Percentiles rank a stretch among this genome's conserved stretches.
These are phyloP conservation scores for Aspergillus candidus DNA, from an alignment of 2,329 filamentous ascomycete genomes.

Conservation along the genomic window DNA sequence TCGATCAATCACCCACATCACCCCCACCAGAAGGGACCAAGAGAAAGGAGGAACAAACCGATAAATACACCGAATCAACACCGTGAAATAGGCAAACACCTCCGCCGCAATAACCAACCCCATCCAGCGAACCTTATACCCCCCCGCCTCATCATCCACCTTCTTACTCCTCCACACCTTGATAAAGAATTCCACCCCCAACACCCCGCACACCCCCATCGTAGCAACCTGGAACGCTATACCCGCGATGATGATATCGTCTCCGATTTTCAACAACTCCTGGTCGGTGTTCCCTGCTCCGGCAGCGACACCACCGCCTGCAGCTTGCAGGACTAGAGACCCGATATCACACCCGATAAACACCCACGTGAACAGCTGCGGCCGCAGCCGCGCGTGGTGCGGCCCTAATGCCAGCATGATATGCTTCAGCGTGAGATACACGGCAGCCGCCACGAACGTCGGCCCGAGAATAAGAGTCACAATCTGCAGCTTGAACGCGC, in stretches of 20 bases:
- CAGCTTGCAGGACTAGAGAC: constrained; percentile 54
- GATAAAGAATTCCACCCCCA: constrained; percentile 43
- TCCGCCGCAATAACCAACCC: constrained; percentile 23
- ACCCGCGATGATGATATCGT: constrained; percentile 54
- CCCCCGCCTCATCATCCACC: constrained; percentile 22
- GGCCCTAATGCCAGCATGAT: constrained; percentile 52
- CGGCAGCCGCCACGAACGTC: constrained; percentile 50
- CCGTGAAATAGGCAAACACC: constrained; percentile 34
- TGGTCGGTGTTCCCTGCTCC: constrained; percentile 37
- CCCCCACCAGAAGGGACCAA: neutral
- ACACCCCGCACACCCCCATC: constrained; percentile 33
- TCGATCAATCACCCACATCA: neutral
- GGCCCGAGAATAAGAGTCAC: constrained; percentile 52
- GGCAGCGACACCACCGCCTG: constrained; percentile 53
- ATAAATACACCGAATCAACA: constrained; percentile 41
- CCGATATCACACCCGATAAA: constrained; percentile 56
- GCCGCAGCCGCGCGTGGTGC: constrained; percentile 43
- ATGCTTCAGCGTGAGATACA: constrained; percentile 54
- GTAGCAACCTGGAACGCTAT: constrained; percentile 53
- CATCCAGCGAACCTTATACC: constrained; percentile 16
- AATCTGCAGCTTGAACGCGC: constrained; percentile 50
- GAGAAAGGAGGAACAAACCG: constrained; percentile 23
- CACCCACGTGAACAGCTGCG: constrained; percentile 51
- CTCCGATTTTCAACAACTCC: constrained; percentile 42
- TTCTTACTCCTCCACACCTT: constrained; percentile 20